Evolutionary conservation across 2,329 filamentous ascomycete genomes (phyloP).

Genomic region (Mycosphaerella sp.): DNA sequence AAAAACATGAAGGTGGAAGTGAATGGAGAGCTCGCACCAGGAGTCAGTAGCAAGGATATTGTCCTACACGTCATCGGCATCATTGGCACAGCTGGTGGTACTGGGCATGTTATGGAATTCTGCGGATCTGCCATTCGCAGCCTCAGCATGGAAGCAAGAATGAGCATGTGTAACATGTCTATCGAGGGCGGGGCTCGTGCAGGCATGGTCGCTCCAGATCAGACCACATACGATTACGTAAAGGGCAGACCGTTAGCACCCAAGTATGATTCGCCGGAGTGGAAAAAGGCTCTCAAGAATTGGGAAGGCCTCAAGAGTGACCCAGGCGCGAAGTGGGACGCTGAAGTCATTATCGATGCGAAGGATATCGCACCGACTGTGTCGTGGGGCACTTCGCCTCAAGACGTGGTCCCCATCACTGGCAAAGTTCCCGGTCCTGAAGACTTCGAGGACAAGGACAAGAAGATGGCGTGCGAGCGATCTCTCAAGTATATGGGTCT

Average conservation of each 20-base stretch:
- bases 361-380: slow-evolving; percentile 92
- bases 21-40: slow-evolving; percentile 79
- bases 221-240: slow-evolving; percentile 90
- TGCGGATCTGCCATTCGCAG: slow-evolving; percentile 86
- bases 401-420: slow-evolving; percentile 93
- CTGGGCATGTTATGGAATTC: slow-evolving; percentile 92
- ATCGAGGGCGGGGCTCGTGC: slow-evolving; percentile 94
- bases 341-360: slow-evolving; percentile 79
- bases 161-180: slow-evolving; percentile 99
- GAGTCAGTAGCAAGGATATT: slow-evolving; percentile 94
- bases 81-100: slow-evolving; percentile 93
- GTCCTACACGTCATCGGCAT: slow-evolving; percentile 86
- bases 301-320: slow-evolving; percentile 86
- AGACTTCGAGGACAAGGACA: slow-evolving; percentile 71
- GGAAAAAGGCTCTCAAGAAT: slow-evolving; percentile 81
- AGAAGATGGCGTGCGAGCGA: slow-evolving; percentile 71
- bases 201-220: slow-evolving; percentile 94
- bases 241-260: slow-evolving; percentile 86
- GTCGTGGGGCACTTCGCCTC: slow-evolving; percentile 94
- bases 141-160: slow-evolving; percentile 92
- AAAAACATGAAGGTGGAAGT: slow-evolving; percentile 99
- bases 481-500: slow-evolving; percentile 97
- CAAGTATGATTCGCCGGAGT: slow-evolving; percentile 74
- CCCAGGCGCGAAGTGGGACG: slow-evolving; percentile 80
- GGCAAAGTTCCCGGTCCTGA: slow-evolving; percentile 85